phyloP scores from a whole-genome alignment of 352 stramenopile genomes.

The Pythium phragmitis region DNA sequence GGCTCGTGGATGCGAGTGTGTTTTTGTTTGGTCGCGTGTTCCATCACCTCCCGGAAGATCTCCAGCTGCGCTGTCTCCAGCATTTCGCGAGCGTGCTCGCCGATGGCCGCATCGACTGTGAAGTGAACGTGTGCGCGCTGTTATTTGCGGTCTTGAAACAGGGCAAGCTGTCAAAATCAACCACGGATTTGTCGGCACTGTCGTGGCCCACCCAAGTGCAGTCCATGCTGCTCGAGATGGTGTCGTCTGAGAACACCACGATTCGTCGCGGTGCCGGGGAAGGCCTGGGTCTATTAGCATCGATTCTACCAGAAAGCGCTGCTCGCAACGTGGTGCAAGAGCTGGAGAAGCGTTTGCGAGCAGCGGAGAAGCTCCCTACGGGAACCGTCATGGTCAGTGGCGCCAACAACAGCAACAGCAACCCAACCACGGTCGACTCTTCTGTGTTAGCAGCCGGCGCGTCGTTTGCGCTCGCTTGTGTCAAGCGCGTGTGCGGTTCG shows the following conservation, averaged over 20 bases:
- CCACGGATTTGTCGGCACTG: conserved; percentile 11
- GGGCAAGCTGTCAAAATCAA: conserved; percentile 31
- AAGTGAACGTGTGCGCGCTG: conserved; percentile 79
- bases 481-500: conserved; percentile 78
- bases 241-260: conserved; percentile 56
- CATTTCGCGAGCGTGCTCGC: conserved; percentile 68
- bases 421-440: conserved; percentile 32
- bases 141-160: conserved; percentile 64
- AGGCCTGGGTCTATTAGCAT: conserved; percentile 58
- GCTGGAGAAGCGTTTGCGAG: conserved; percentile 64
- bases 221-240: conserved; percentile 79
- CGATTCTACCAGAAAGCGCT: conserved; percentile 13
- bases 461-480: conserved; percentile 75
- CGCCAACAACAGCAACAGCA: conserved; percentile 5
- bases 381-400: conserved; percentile 31
- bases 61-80: conserved; percentile 81
- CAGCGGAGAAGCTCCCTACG: conserved; percentile 43
- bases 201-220: conserved; percentile 76
- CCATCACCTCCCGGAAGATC: conserved; percentile 75
- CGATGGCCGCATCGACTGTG: conserved; percentile 58
- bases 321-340: conserved; percentile 47
- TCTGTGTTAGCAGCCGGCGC: conserved; percentile 58
- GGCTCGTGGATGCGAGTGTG: conserved; percentile 77
- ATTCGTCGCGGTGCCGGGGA: conserved; percentile 77
- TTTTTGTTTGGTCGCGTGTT: conserved; percentile 77